Conservation (phyloP, 2,329 filamentous ascomycete species). For the Atkinsonella texensis region DNA sequence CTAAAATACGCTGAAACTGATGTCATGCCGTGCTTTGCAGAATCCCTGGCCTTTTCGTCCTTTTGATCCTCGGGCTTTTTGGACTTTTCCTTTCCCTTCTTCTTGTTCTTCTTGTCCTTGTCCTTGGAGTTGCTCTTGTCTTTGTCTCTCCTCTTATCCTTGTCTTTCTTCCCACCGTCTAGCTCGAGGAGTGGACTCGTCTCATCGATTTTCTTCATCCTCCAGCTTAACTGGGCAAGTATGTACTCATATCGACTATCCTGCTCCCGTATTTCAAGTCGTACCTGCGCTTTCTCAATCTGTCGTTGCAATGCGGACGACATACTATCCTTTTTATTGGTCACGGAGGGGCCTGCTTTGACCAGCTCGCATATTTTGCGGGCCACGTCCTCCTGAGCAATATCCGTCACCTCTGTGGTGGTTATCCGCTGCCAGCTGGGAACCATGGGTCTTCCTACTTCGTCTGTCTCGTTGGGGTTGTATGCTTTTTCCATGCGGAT, state of each 20-base stretch:
- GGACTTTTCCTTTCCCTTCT: neutral
- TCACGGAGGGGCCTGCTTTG: conserved; percentile 12
- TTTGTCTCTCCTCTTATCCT: conserved; percentile 8
- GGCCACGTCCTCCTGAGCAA: conserved; percentile 25
- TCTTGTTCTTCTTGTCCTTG: conserved; percentile 7
- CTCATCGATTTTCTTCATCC: conserved; percentile 18
- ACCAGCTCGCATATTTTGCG: conserved; percentile 27
- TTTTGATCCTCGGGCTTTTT: conserved; percentile 13
- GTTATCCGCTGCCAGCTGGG: conserved; percentile 30
- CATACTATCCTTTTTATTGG: conserved; percentile 28
- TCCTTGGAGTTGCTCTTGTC: conserved; percentile 10
- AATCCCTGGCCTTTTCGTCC: conserved; percentile 15
- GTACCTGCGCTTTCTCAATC: conserved; percentile 25
- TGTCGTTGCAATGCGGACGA: conserved; percentile 26
- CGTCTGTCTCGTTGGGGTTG: conserved; percentile 21
- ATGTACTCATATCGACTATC: conserved; percentile 28
- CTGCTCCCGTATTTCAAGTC: conserved; percentile 21
- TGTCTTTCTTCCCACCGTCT: neutral
- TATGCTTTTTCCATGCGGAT: conserved; percentile 29
- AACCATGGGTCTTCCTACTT: conserved; percentile 20
- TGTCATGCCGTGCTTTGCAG: conserved; percentile 23
- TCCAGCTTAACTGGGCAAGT: conserved; percentile 33
- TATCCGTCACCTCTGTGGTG: conserved; percentile 20
- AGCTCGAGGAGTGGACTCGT: neutral
- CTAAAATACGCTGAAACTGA: conserved; percentile 36